These are phyloP conservation scores for Cochlearia excelsa DNA, from an alignment of 345 rosid genomes.

Conservation along the genomic window DNA sequence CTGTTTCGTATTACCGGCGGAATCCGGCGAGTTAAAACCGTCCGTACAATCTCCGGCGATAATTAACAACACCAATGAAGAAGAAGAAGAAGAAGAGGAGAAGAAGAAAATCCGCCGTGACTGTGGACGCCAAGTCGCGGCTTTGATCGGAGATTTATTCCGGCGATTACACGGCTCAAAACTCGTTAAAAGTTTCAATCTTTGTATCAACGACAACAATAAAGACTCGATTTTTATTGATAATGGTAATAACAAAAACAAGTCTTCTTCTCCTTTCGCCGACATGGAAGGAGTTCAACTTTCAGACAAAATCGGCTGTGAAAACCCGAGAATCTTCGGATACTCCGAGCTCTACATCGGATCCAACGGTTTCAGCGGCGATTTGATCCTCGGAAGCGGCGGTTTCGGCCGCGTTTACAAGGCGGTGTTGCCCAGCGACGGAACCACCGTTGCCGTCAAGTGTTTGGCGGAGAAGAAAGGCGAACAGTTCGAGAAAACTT, in stretches of 20 bases:
- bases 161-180: conserved; percentile 46
- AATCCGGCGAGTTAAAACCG: conserved; percentile 46
- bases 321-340: conserved; percentile 84
- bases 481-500: conserved; percentile 88
- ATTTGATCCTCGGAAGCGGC: conserved; percentile 81
- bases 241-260: conserved; percentile 2
- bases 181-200: conserved; percentile 38
- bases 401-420: conserved; percentile 83
- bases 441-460: conserved; percentile 80
- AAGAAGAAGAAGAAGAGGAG: conserved; percentile 24
- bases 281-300: conserved; percentile 84
- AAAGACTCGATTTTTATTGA: conserved; percentile 21
- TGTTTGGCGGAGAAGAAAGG: conserved; percentile 86
- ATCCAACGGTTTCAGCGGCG: conserved; percentile 67
- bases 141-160: conserved; percentile 40
- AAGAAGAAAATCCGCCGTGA: conserved; percentile 34
- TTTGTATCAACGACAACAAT: conserved; percentile 30
- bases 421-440: conserved; percentile 85
- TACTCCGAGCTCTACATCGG: conserved; percentile 94
- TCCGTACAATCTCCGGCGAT: conserved; percentile 14
- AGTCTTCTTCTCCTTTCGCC: conserved; percentile 33
- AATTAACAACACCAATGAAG: conserved; percentile 11
- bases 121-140: conserved; percentile 49
- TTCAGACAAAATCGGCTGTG: conserved; percentile 67
- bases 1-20: conserved; percentile 62